A percentile compares a stretch with the other conserved stretches of the same genome.
Evolutionary conservation across 257 asterid genomes (phyloP).

Genomic region (Plectranthus barbatus): DNA sequence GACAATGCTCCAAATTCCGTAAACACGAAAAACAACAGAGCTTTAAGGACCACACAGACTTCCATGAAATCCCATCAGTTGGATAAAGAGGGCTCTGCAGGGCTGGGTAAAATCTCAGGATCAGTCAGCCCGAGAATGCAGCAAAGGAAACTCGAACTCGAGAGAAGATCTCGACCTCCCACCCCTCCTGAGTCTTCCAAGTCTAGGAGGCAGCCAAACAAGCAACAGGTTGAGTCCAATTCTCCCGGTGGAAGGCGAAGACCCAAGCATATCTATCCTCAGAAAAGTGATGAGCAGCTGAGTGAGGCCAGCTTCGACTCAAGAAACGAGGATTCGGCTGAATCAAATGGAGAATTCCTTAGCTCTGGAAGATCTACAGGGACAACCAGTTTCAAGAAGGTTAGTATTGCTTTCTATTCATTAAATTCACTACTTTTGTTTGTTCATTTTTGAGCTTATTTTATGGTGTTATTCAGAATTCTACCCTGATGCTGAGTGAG

Average conservation of each 20-base stretch:
- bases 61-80: slow-evolving; percentile 37
- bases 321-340: slow-evolving; percentile 38
- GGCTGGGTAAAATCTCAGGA: slow-evolving; percentile 43
- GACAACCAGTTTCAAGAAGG: slow-evolving; percentile 34
- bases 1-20: slow-evolving; percentile 30
- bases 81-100: slow-evolving; percentile 40
- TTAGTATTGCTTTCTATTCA: slow-evolving; percentile 10
- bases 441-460: slow-evolving; percentile 8
- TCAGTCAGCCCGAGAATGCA: slow-evolving; percentile 69
- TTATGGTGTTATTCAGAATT: slow-evolving; percentile 41
- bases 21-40: slow-evolving; percentile 32
- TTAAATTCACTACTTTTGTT: not conserved
- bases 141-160: slow-evolving; percentile 59
- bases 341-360: slow-evolving; percentile 23
- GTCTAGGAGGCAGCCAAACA: slow-evolving; percentile 43
- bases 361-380: slow-evolving; percentile 26
- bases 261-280: slow-evolving; percentile 30
- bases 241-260: slow-evolving; percentile 77
- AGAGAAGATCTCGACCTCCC: slow-evolving; percentile 67
- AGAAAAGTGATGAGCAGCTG: slow-evolving; percentile 34
- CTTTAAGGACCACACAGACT: slow-evolving; percentile 27
- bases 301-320: slow-evolving; percentile 34
- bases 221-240: slow-evolving; percentile 46
- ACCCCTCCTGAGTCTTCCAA: slow-evolving; percentile 58
- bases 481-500: slow-evolving; percentile 26